Conservation (phyloP, 169 alveolate genomes). For the Theileria parva region DNA sequence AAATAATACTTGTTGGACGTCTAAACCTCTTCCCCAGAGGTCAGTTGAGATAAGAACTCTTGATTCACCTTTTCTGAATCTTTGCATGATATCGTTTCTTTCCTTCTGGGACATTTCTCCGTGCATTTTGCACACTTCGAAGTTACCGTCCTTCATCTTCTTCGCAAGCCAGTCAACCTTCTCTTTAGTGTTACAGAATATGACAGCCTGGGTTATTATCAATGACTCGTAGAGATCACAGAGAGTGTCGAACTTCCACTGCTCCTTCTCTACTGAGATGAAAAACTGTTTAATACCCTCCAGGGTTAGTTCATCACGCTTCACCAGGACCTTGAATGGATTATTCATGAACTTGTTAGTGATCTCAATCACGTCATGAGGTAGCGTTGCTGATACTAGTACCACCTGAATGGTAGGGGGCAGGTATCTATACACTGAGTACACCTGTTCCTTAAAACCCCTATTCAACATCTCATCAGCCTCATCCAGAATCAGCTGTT, state of each 20-base stretch:
- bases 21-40: conserved; percentile 99
- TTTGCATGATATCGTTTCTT: conserved; percentile 96
- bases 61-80: conserved; percentile 94
- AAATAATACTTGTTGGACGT: conserved; percentile 92
- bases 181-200: conserved; percentile 96
- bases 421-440: conserved; percentile 94
- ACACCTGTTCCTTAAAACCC: conserved; percentile 95
- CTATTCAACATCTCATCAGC: conserved; percentile 98
- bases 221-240: conserved; percentile 97
- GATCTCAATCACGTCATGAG: conserved; percentile 96
- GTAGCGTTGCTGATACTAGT: conserved; percentile 97
- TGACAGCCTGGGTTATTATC: conserved; percentile 98
- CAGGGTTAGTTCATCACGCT: conserved; percentile 96
- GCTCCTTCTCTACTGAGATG: conserved; percentile 97
- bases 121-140: conserved; percentile 94
- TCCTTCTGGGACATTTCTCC: conserved; percentile 97
- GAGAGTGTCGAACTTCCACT: conserved; percentile 97
- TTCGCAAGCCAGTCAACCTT: conserved; percentile 97
- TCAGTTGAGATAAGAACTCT: conserved; percentile 98
- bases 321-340: conserved; percentile 96
- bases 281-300: conserved; percentile 98
- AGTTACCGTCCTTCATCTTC: conserved; percentile 95
- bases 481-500: conserved; percentile 96
- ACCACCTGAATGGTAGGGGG: conserved; percentile 96
- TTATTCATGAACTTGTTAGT: conserved; percentile 96